phyloP scores from a whole-genome alignment of 2,329 filamentous ascomycete genomes.

The Penicillium glabrum region DNA sequence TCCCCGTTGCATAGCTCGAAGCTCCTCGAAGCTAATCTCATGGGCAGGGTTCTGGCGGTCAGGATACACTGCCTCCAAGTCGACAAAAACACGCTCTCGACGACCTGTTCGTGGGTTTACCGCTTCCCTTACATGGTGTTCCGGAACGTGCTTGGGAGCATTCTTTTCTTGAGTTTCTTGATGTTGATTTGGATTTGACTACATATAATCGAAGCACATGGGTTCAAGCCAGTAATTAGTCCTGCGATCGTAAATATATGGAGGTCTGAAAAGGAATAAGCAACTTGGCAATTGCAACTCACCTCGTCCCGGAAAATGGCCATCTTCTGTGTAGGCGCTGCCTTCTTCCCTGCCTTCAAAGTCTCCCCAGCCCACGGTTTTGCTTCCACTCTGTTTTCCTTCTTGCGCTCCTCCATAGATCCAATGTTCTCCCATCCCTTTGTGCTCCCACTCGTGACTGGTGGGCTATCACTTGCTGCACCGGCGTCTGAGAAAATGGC shows the following conservation, averaged over 20 bases:
- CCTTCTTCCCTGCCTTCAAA: conserved; percentile 81
- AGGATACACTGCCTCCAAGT: conserved; percentile 82
- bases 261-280: conserved; percentile 42
- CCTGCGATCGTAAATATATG: conserved; percentile 88
- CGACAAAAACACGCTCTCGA: conserved; percentile 82
- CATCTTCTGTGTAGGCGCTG: conserved; percentile 76
- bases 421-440: conserved; percentile 93
- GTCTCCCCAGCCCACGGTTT: conserved; percentile 93
- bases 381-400: conserved; percentile 85
- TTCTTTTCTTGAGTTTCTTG: conserved; percentile 32
- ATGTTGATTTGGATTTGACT: conserved; percentile 44
- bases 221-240: conserved; percentile 72
- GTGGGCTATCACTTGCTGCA: conserved; percentile 57
- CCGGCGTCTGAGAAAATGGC: conserved; percentile 84
- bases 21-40: conserved; percentile 88
- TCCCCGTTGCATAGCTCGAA: conserved; percentile 76
- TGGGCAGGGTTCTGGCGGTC: conserved; percentile 67
- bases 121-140: conserved; percentile 75
- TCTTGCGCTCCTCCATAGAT: conserved; percentile 81
- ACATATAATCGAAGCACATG: conserved; percentile 48
- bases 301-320: conserved; percentile 94
- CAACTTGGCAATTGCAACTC: conserved; percentile 53
- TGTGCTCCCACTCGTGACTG: conserved; percentile 53
- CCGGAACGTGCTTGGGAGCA: conserved; percentile 60
- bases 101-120: conserved; percentile 80